Base-by-base conservation (phyloP, 2,329 filamentous ascomycete genomes). In the Ophiocordyceps unilateralis region DNA sequence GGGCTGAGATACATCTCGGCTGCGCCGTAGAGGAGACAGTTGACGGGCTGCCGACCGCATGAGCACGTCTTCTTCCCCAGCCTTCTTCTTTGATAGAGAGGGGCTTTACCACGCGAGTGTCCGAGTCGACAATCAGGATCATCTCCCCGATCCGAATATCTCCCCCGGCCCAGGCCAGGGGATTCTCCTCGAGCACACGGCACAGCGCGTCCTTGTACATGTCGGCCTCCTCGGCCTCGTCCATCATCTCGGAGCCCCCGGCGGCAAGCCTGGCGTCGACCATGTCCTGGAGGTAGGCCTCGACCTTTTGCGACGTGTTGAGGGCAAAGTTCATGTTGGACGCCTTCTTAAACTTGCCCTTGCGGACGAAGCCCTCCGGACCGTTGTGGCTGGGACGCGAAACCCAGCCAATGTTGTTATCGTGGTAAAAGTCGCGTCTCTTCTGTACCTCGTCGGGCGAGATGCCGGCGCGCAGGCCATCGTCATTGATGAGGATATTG, bases 71-170 rank as follows among this genome's bases (percentile, higher is more conserved):
- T n/a, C 14, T n/a, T n/a, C n/a, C n/a, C n/a, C n/a, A n/a, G n/a
- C n/a, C n/a, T n/a, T n/a, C n/a, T n/a, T n/a, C n/a, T n/a, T n/a
- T n/a, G n/a, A 34, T 6, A n/a, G 17, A 36, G 17, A 10, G 17
- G 17, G 17, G n/a, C 7, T 10, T 36, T 10, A 36, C 57, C 3
- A 86, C 81, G 59, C 81, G 81, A 24, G 82, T 87, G 58, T 87
- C 82, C 2, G 81, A 86, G 62, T 86, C 81, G 54, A 86, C 82
- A 46, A 88, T 53, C 14, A 63, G 54, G 46, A 88, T 84, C 58
- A 86, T 88, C 61, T 93, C 85, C 44, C 86, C 86, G 19, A 93
- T 68, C 42, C 85, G 83, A 50, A 93, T 81, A 59, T 91, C 86
- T 47, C 85, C 86, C 55, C 86, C 83, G 17, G 84, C 84, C 81